Evolutionary conservation across 176 grass and related monocot genomes (phyloP), one percentile per base, ranked within the genome.

Genomic region (Avena sativa): DNA sequence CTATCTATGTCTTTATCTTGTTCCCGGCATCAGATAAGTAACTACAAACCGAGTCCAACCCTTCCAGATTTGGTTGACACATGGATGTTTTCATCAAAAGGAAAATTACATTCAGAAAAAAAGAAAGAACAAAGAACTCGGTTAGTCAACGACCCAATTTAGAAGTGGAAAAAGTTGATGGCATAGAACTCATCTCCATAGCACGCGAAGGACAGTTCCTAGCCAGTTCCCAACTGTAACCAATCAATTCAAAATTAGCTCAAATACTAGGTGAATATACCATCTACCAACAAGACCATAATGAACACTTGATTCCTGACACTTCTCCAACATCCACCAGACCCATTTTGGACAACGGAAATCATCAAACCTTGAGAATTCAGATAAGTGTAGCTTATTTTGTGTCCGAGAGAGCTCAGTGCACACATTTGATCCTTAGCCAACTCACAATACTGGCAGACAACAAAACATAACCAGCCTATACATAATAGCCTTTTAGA

Each of bases 401-500:
- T 67, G 64, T 28, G 14, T 8, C 30, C 13, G 26, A 40, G 48
- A 84, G 57, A 74, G 26, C 16, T 74, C 34, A 64, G 60, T 65
- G 59, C 70, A 79, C 23, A 73, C 43, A 63, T 9, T 79, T 17
- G 9, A 75, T 43, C 57, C 63, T 59, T 70, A 10, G 17, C 21
- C 19, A 87, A 78, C 44, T 71, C 30, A 21, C 36, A n/a, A 71
- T 49, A 74, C 4, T 74, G 23, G 58, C 20, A 49, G 8, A 49
- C 14, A 65, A 44, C 66, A 69, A 67, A 84, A 84, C 59, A 57
- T 14, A 57, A 19, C 56, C 19, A 87, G 34, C 4, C 23, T 38
- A 71, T 53, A 74, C 21, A 28, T 26, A 74, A 73, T 0, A 81
- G 6, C 23, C 17, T n/a, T 61, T 75, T 15, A 81, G 15, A 84